These are phyloP conservation scores for Prunus yedoensis DNA, from an alignment of 331 rosid genomes.

Conservation along the genomic window DNA sequence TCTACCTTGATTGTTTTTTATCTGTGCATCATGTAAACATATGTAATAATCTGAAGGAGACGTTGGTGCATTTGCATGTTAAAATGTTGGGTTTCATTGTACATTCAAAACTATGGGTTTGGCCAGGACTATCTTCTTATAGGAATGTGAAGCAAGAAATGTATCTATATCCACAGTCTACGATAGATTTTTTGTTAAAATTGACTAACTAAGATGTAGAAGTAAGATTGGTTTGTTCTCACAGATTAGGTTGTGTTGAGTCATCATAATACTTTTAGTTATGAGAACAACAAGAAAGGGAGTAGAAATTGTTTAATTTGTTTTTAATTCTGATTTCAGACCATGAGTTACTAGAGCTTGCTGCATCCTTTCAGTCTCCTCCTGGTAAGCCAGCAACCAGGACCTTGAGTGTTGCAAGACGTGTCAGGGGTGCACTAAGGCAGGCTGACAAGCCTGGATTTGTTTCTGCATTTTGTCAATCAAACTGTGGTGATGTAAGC, in stretches of 20 bases:
- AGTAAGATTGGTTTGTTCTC: not conserved
- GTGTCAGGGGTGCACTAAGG: slow-evolving; percentile 65
- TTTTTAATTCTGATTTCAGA: slow-evolving; percentile 41
- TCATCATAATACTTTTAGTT: not conserved
- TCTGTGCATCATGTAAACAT: not conserved
- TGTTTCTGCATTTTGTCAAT: slow-evolving; percentile 90
- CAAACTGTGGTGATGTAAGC: slow-evolving; percentile 95
- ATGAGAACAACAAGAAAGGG: not conserved
- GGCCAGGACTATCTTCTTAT: too few species aligned
- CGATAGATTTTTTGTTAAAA: not conserved
- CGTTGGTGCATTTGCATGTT: not conserved
- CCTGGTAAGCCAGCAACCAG: slow-evolving; percentile 60
- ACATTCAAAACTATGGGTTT: not conserved
- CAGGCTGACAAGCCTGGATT: slow-evolving; percentile 61
- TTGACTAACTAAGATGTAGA: not conserved
- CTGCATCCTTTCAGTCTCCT: slow-evolving; percentile 66
- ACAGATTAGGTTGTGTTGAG: not conserved
- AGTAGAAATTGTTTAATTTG: not conserved
- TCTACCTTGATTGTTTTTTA: not conserved
- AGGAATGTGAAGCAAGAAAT: too few species aligned
- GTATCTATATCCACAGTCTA: not conserved
- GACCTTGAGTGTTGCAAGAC: slow-evolving; percentile 54
- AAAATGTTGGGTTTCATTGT: not conserved
- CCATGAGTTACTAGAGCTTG: slow-evolving; percentile 72
- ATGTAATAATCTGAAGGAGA: not conserved